phyloP scores from a whole-genome alignment of 163 green algal genomes.

The Trebouxia gelatinosa region DNA sequence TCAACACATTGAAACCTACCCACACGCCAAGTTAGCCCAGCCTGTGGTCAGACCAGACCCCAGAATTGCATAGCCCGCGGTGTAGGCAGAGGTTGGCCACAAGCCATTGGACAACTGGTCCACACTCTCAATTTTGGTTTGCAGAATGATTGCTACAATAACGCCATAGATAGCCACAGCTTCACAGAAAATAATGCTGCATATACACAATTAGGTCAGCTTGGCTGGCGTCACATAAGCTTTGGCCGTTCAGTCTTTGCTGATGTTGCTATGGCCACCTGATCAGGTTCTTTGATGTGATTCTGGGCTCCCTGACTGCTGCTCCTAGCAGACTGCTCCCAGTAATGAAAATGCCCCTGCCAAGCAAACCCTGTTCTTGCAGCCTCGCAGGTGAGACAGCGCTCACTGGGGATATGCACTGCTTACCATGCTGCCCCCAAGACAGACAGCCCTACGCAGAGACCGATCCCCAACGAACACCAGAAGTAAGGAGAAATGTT shows the following conservation, averaged over 20 bases:
- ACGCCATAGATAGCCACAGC: conserved; percentile 99
- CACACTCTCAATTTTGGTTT: conserved; percentile 89
- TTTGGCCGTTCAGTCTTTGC: no score
- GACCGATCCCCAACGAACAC: conserved; percentile 81
- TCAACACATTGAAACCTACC: no score
- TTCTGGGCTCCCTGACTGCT: conserved; percentile 90
- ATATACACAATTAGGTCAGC: no score
- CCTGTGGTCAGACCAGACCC: conserved; percentile 90
- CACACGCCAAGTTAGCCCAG: conserved; percentile 96
- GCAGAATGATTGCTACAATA: conserved; percentile 99
- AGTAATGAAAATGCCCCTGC: conserved; percentile 99
- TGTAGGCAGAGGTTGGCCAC: conserved; percentile 49
- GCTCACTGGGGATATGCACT: not conserved
- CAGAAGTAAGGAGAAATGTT: conserved; percentile 97
- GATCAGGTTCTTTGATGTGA: conserved; percentile 99
- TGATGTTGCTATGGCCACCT: no score
- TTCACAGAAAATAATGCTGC: conserved; percentile 99
- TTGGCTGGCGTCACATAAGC: no score
- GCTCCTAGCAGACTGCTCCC: conserved; percentile 92
- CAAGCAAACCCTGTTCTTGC: no score
- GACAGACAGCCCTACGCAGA: conserved; percentile 94
- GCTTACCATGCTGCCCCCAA: conserved; percentile 96
- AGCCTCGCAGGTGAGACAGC: no score
- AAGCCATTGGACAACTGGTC: conserved; percentile 42
- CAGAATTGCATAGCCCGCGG: conserved; percentile 92